phyloP scores from a whole-genome alignment of 371 early-diverging fungal species.

The Circinella umbellata region DNA sequence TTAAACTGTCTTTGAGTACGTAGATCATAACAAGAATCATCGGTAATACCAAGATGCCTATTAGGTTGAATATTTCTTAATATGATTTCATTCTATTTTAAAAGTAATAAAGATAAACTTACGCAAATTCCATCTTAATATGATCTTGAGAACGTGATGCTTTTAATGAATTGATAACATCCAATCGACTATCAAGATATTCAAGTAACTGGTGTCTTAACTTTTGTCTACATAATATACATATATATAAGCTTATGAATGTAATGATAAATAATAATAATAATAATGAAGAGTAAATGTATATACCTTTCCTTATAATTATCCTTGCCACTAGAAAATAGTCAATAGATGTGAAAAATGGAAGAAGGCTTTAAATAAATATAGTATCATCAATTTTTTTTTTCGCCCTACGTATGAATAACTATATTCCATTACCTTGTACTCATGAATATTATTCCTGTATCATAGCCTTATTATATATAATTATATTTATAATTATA shows the following conservation, averaged over 20 bases:
- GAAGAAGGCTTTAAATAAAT: too few relatives aligned
- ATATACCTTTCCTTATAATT: neutral
- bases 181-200: neutral
- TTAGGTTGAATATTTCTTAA: neutral
- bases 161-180: neutral
- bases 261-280: neutral
- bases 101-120: neutral
- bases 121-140: conserved; percentile 3
- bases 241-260: neutral
- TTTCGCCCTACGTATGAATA: neutral
- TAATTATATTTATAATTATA: neutral
- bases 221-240: neutral
- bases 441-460: neutral
- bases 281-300: too few relatives aligned
- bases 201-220: neutral
- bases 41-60: neutral
- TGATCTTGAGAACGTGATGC: neutral
- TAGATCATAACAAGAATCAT: conserved; percentile 6
- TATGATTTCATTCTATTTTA: neutral
- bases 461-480: conserved; percentile 1
- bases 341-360: neutral
- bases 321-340: neutral
- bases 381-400: too few relatives aligned
- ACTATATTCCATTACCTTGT: neutral
- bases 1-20: neutral